Evolutionary conservation across 805 yeast genomes (phyloP).

Genomic region (Lipomyces yamanashiensis): DNA sequence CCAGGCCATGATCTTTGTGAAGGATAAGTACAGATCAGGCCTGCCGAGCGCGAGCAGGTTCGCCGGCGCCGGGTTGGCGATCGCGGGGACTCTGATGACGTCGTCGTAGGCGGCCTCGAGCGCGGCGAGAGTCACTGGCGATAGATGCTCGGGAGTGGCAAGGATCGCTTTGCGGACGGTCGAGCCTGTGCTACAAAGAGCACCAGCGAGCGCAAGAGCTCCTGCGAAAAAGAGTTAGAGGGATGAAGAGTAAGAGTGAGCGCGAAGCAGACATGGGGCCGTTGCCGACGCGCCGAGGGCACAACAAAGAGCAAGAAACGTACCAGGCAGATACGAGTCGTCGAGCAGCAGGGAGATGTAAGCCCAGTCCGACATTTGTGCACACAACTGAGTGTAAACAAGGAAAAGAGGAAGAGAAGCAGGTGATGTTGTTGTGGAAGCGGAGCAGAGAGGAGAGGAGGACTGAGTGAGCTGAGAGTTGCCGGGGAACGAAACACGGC

Average conservation of each 20-base stretch:
- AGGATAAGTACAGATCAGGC: constrained; percentile 52
- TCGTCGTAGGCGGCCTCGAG: constrained; percentile 38
- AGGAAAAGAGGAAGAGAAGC: neutral
- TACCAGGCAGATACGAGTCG: constrained; percentile 47
- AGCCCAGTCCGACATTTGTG: constrained; percentile 40
- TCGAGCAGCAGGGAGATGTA: constrained; percentile 54
- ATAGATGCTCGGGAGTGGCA: constrained; percentile 16
- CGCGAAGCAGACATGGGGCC: neutral
- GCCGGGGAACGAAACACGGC: neutral
- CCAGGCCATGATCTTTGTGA: constrained; percentile 66
- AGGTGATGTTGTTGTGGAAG: neutral
- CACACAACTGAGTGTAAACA: neutral
- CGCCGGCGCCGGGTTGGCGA: constrained; percentile 38
- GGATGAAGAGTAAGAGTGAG: constrained; percentile 27
- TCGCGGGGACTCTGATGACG: constrained; percentile 42
- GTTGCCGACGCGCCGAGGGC: neutral
- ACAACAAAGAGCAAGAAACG: neutral
- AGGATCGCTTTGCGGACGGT: constrained; percentile 41
- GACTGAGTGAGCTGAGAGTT: neutral
- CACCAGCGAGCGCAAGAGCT: constrained; percentile 55
- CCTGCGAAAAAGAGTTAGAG: constrained; percentile 44
- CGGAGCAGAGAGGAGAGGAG: neutral
- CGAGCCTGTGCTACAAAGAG: constrained; percentile 42
- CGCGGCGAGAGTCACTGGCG: constrained; percentile 21
- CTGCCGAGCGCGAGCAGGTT: constrained; percentile 49